Conservation (phyloP, 805 yeast species). For the Candida jianshihensis region DNA sequence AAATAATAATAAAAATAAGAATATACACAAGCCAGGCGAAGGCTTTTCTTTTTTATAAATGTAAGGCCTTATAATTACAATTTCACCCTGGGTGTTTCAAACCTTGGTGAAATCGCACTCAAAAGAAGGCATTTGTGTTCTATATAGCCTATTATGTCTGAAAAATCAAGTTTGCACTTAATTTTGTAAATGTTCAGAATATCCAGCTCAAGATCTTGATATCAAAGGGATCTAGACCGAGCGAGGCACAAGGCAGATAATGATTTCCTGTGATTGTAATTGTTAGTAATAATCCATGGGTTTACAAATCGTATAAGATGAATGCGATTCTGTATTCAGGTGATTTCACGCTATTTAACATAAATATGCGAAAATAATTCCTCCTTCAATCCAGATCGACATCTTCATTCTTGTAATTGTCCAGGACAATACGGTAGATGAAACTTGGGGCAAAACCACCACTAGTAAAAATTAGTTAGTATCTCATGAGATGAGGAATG, state of each 20-base stretch:
- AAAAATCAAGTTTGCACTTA: background rate
- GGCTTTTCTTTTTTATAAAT: slow-evolving; percentile 1
- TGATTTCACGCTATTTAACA: background rate
- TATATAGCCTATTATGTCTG: slow-evolving; percentile 39
- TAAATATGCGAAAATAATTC: background rate
- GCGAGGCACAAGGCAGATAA: slow-evolving; percentile 55
- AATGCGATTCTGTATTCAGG: background rate
- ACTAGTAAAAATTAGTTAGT: slow-evolving; percentile 17
- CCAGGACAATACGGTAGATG: slow-evolving; percentile 90
- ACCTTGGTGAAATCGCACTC: slow-evolving; percentile 48
- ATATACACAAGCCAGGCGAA: too few relatives aligned
- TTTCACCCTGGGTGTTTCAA: slow-evolving; percentile 19
- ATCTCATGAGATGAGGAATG: too few relatives aligned
- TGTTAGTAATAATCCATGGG: too few relatives aligned
- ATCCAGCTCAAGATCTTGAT: slow-evolving; percentile 58
- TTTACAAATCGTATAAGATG: slow-evolving; percentile 2
- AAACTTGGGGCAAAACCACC: slow-evolving; percentile 97
- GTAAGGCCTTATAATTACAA: slow-evolving; percentile 24
- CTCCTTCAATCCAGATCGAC: slow-evolving; percentile 43
- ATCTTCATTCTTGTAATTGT: slow-evolving; percentile 86
- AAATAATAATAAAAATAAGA: too few relatives aligned
- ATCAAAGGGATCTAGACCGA: slow-evolving; percentile 35
- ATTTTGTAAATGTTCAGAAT: slow-evolving; percentile 12
- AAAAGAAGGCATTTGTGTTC: slow-evolving; percentile 37
- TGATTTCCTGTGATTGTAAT: background rate